Percentiles rank a stretch among this genome's conserved stretches.
These are phyloP conservation scores for Phytophthora hybrid DNA, from an alignment of 352 stramenopile species.

Conservation along the genomic window DNA sequence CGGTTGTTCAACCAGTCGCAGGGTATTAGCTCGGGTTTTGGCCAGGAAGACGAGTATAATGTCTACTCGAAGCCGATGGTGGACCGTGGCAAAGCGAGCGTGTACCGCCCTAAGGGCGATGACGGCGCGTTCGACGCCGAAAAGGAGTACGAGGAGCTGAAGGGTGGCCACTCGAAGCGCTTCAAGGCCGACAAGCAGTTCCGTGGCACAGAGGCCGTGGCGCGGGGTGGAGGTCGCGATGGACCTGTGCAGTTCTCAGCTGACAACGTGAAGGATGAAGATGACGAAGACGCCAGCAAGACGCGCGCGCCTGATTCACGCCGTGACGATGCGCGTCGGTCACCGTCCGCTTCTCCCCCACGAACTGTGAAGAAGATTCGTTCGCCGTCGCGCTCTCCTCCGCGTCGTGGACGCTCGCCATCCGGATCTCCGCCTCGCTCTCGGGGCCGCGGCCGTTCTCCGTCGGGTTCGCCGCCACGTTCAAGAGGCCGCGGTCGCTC, in stretches of 20 bases:
- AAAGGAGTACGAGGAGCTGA: slow-evolving; percentile 94
- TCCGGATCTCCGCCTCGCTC: slow-evolving; percentile 34
- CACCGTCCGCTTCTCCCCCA: slow-evolving; percentile 16
- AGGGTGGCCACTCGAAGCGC: slow-evolving; percentile 72
- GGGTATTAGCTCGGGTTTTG: slow-evolving; percentile 96
- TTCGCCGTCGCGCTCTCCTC: slow-evolving; percentile 15
- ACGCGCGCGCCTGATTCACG: slow-evolving; percentile 16
- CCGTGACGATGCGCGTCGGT: slow-evolving; percentile 21
- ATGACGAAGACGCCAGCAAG: slow-evolving; percentile 40
- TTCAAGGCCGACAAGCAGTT: slow-evolving; percentile 93
- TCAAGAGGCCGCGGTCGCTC: slow-evolving; percentile 31
- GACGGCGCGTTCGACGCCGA: slow-evolving; percentile 88
- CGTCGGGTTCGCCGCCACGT: slow-evolving; percentile 36
- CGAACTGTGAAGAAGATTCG: slow-evolving; percentile 13
- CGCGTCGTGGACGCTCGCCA: slow-evolving; percentile 16
- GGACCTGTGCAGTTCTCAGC: slow-evolving; percentile 91
- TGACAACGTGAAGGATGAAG: slow-evolving; percentile 55
- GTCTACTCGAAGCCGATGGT: slow-evolving; percentile 98
- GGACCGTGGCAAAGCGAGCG: slow-evolving; percentile 88
- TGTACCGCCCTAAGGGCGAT: slow-evolving; percentile 92
- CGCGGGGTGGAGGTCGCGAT: slow-evolving; percentile 51
- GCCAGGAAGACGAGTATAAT: slow-evolving; percentile 98
- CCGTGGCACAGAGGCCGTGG: slow-evolving; percentile 79
- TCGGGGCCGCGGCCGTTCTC: slow-evolving; percentile 20
- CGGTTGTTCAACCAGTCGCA: slow-evolving; percentile 98